A percentile compares a stretch with the other conserved stretches of the same genome.
Evolutionary conservation across 805 yeast genomes (phyloP).

Genomic region (Metschnikowia amazonensis): DNA sequence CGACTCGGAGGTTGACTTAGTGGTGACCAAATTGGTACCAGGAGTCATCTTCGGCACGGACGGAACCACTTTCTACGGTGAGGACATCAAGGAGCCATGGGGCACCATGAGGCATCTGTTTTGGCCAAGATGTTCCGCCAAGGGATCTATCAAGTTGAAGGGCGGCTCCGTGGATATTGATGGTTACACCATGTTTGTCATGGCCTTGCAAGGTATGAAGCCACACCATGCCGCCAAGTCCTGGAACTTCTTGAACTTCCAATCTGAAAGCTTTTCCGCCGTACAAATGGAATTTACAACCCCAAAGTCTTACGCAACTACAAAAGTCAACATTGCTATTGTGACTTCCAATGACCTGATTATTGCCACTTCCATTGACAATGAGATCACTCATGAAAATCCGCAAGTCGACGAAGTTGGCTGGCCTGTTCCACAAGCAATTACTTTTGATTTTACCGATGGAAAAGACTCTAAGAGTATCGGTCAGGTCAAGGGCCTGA

Average conservation of each 20-base stretch:
- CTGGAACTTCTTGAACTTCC: constrained; percentile 93
- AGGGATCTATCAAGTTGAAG: constrained; percentile 58
- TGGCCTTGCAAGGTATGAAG: constrained; percentile 98
- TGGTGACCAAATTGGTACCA: constrained; percentile 56
- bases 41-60: constrained; percentile 89
- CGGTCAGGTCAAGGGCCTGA: constrained; percentile 56
- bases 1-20: constrained; percentile 68
- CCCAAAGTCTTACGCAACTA: constrained; percentile 81
- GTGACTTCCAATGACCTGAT: constrained; percentile 63
- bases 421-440: constrained; percentile 80
- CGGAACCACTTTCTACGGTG: constrained; percentile 85
- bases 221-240: constrained; percentile 98
- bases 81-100: constrained; percentile 83
- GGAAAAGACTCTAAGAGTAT: constrained; percentile 37
- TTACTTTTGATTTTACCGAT: constrained; percentile 52
- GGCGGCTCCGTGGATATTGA: constrained; percentile 35
- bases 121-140: constrained; percentile 85
- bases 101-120: constrained; percentile 94
- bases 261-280: constrained; percentile 67
- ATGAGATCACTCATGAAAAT: constrained; percentile 55
- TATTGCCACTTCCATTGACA: constrained; percentile 59
- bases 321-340: constrained; percentile 77
- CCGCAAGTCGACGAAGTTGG: constrained; percentile 69
- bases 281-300: constrained; percentile 94
- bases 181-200: constrained; percentile 74